Conservation (phyloP, 306 rosid genomes). For the Vachellia pachyceras region DNA sequence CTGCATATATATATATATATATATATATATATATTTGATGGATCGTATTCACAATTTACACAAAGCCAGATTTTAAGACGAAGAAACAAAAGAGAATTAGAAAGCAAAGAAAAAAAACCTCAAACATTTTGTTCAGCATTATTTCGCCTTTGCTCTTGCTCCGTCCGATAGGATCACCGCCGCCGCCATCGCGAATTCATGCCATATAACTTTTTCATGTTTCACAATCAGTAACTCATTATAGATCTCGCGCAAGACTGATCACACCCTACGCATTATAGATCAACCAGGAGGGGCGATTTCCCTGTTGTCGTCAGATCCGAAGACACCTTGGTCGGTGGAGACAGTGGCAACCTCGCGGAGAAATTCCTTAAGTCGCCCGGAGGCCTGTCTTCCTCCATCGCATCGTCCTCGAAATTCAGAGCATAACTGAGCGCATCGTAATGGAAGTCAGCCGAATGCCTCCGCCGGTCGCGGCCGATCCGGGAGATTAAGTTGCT, state of each 20-base stretch:
- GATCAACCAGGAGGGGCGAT: conserved; percentile 38
- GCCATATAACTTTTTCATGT: not conserved
- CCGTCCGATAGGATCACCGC: not conserved
- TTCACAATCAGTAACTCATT: not conserved
- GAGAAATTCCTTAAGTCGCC: conserved; percentile 57
- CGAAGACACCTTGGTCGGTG: conserved; percentile 20
- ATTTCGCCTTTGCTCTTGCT: not conserved
- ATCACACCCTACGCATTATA: not conserved
- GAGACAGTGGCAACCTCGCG: conserved; percentile 63
- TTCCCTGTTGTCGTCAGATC: conserved; percentile 28
- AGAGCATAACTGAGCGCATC: conserved; percentile 70
- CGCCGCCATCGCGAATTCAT: not conserved
- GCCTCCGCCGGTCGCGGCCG: conserved; percentile 61
- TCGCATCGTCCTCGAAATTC: conserved; percentile 70
- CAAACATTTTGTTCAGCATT: not conserved
- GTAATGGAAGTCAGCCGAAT: conserved; percentile 80
- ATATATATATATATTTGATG: too few relatives aligned
- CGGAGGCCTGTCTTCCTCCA: conserved; percentile 39
- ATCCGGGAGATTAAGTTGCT: conserved; percentile 52
- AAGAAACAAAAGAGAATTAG: not conserved
- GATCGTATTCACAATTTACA: not conserved
- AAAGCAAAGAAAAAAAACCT: not conserved
- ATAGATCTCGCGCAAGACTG: not conserved
- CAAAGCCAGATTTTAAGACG: not conserved
- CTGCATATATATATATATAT: too few relatives aligned